Conservation (phyloP, 768 basidiomycete species). For the Suillus brevipes region DNA sequence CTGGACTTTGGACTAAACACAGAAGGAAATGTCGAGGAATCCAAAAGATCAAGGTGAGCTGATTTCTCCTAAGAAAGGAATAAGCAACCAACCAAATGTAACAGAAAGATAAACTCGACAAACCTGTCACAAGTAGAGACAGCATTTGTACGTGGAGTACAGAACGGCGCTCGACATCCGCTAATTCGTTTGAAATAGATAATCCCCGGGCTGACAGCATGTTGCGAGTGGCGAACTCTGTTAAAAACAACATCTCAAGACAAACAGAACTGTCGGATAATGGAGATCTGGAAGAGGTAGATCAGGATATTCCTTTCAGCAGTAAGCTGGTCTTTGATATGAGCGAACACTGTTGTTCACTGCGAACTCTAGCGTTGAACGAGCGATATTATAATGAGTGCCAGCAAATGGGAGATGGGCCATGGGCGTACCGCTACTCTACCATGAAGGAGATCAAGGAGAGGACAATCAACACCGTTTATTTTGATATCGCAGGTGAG, state of each 20-base stretch:
- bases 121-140: not conserved
- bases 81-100: conserved; percentile 12
- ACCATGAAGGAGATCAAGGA: conserved; percentile 28
- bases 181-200: not conserved
- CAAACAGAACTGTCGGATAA: conserved; percentile 13
- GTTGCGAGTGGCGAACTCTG: not conserved
- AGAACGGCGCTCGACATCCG: conserved; percentile 3
- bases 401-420: conserved; percentile 7
- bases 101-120: conserved; percentile 17
- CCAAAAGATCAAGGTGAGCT: conserved; percentile 27
- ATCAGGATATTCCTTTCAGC: conserved; percentile 24
- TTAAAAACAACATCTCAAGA: not conserved
- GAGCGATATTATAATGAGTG: conserved; percentile 17
- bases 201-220: not conserved
- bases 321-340: conserved; percentile 21
- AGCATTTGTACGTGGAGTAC: not conserved
- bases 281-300: conserved; percentile 16
- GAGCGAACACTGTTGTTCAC: conserved; percentile 11
- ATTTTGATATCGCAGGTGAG: not conserved
- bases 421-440: conserved; percentile 33
- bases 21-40: conserved; percentile 29
- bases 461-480: conserved; percentile 12
- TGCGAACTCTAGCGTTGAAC: conserved; percentile 22
- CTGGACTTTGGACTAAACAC: conserved; percentile 37
- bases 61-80: not conserved